These are phyloP conservation scores for Senna tora DNA, from an alignment of 306 rosid species.

Conservation along the genomic window DNA sequence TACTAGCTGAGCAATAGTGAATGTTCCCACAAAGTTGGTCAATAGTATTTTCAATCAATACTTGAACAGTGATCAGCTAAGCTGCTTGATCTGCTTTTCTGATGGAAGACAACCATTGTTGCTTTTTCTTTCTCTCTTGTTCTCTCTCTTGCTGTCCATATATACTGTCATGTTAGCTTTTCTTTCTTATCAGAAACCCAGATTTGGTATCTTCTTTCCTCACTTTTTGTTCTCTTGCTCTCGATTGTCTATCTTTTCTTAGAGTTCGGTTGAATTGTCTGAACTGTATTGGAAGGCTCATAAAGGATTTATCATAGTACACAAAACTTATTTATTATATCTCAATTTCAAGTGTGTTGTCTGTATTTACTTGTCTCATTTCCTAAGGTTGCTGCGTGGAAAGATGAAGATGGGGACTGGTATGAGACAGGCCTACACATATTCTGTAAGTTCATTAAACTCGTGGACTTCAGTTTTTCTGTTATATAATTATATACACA, in stretches of 20 bases:
- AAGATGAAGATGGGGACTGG: slow-evolving; percentile 98
- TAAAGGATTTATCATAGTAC: slow-evolving; percentile 7
- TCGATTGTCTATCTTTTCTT: neutral
- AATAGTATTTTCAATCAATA: no score
- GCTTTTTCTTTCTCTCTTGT: no score
- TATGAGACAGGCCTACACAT: slow-evolving; percentile 97
- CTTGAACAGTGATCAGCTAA: no score
- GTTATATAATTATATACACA: neutral
- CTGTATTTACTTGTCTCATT: slow-evolving; percentile 30
- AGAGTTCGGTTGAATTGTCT: slow-evolving; percentile 12
- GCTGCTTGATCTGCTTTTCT: neutral
- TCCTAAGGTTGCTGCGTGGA: slow-evolving; percentile 93
- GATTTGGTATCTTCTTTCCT: neutral
- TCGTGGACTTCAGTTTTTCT: slow-evolving; percentile 19
- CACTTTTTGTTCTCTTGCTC: neutral
- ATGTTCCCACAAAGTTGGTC: neutral
- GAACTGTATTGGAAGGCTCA: slow-evolving; percentile 14
- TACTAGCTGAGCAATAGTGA: neutral
- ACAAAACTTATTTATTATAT: slow-evolving; percentile 25
- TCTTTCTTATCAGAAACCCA: neutral
- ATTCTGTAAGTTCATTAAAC: slow-evolving; percentile 71
- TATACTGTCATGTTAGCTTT: neutral
- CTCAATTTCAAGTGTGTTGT: slow-evolving; percentile 13
- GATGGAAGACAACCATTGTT: no score
- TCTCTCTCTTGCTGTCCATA: neutral